phyloP scores from a whole-genome alignment of 139 green algal species.

The Tetradesmus obliquus region DNA sequence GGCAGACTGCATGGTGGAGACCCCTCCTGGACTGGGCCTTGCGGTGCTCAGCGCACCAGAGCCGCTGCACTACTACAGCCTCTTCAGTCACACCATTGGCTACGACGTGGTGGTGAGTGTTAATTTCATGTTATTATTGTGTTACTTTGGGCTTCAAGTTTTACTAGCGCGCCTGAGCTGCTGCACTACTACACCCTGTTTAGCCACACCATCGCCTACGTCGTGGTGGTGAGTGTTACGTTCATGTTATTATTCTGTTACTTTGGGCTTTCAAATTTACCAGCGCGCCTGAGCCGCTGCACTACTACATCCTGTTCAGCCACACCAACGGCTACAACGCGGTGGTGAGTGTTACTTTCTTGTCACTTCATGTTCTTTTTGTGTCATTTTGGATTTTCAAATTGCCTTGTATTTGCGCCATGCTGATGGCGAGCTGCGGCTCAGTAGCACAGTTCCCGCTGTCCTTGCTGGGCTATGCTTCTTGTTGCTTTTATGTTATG shows the following conservation, averaged over 20 bases:
- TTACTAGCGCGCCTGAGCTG: constrained; percentile 47
- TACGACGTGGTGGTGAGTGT: constrained; percentile 68
- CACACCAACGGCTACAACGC: constrained; percentile 65
- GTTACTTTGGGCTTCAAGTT: too few species aligned
- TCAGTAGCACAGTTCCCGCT: background rate
- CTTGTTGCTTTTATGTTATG: background rate
- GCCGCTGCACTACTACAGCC: constrained; percentile 75
- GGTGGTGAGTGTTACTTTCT: constrained; percentile 51
- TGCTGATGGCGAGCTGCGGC: too few species aligned
- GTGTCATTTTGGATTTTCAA: too few species aligned
- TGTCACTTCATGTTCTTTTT: too few species aligned
- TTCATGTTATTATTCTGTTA: too few species aligned
- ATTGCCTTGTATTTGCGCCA: too few species aligned
- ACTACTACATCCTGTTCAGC: constrained; percentile 76
- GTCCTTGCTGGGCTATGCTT: background rate
- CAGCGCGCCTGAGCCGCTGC: constrained; percentile 58
- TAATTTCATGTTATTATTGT: too few species aligned
- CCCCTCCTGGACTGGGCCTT: constrained; percentile 51
- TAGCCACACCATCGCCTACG: constrained; percentile 60
- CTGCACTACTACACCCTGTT: constrained; percentile 78
- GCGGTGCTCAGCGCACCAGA: constrained; percentile 61
- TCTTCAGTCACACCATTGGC: constrained; percentile 68
- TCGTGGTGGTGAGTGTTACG: constrained; percentile 62
- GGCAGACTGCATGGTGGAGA: constrained; percentile 52
- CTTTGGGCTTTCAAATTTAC: too few species aligned